Conservation (phyloP, 2,329 filamentous ascomycete genomes). For the Zymoseptoria pseudotritici region DNA sequence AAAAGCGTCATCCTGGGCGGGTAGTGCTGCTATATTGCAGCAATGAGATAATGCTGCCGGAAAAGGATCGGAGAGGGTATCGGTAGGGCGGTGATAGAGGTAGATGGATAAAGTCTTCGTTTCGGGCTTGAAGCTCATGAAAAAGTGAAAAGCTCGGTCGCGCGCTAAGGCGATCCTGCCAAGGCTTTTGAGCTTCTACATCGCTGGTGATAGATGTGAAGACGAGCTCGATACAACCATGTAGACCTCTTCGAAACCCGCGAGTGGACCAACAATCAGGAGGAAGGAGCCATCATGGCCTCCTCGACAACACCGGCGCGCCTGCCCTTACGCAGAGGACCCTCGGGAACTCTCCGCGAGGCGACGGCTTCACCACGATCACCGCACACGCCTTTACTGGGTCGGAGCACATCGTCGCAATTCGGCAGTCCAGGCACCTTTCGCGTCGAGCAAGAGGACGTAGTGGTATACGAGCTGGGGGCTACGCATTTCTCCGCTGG, state of each 20-base stretch:
- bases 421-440: conserved; percentile 53
- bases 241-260: background rate
- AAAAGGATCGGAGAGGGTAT: background rate
- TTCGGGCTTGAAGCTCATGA: no score
- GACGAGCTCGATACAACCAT: background rate
- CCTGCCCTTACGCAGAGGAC: conserved; percentile 8
- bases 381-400: conserved; percentile 54
- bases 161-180: background rate
- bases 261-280: background rate
- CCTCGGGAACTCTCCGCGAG: conserved; percentile 2
- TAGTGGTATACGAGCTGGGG: conserved; percentile 75
- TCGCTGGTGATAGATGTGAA: background rate
- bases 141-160: no score
- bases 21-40: conserved; percentile 11
- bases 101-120: conserved; percentile 1
- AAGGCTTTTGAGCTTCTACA: background rate
- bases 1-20: conserved; percentile 49
- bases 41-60: conserved; percentile 1
- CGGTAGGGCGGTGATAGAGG: background rate
- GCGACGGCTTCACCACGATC: conserved; percentile 6
- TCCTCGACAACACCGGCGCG: conserved; percentile 6
- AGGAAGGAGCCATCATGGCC: conserved; percentile 10
- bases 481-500: conserved; percentile 71
- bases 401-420: conserved; percentile 51
- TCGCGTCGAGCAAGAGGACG: conserved; percentile 68